These are phyloP conservation scores for Apiotrichum akiyoshidainum DNA, from an alignment of 1,284 basidiomycete species.

Conservation along the genomic window DNA sequence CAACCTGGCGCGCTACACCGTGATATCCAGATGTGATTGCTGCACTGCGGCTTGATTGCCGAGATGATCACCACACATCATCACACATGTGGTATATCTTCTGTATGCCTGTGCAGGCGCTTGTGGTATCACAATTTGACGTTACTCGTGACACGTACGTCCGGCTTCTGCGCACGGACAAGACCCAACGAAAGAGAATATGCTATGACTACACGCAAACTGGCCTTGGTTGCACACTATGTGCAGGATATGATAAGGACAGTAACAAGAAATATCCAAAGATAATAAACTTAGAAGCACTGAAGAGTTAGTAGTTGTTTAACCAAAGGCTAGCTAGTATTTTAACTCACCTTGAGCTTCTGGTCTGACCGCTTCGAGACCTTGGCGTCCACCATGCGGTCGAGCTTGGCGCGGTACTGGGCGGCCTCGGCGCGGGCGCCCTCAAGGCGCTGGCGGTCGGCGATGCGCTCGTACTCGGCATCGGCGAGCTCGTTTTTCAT, in stretches of 20 bases:
- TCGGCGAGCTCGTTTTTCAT: slow-evolving; percentile 28
- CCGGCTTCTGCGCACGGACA: background rate
- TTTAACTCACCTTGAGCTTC: slow-evolving; percentile 41
- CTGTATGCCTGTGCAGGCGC: slow-evolving; percentile 8
- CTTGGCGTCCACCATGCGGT: slow-evolving; percentile 42
- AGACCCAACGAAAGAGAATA: slow-evolving; percentile 12
- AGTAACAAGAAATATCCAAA: slow-evolving; percentile 4
- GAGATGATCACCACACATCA: slow-evolving; percentile 9
- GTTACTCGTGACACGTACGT: slow-evolving; percentile 14
- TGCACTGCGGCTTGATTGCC: background rate
- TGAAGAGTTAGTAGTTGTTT: slow-evolving; percentile 4
- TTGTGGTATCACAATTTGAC: slow-evolving; percentile 11
- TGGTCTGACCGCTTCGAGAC: slow-evolving; percentile 38
- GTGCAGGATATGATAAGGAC: background rate
- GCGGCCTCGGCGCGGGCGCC: slow-evolving; percentile 39
- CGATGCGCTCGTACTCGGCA: slow-evolving; percentile 34
- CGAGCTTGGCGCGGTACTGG: slow-evolving; percentile 37
- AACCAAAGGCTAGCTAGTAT: background rate
- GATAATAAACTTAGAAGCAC: slow-evolving; percentile 25
- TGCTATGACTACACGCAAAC: slow-evolving; percentile 18
- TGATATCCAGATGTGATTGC: background rate
- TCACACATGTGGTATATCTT: slow-evolving; percentile 14
- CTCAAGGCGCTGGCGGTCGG: slow-evolving; percentile 37
- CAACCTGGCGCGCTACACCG: too few species aligned
- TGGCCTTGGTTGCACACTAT: background rate